Conservation (phyloP, 2,329 filamentous ascomycete species). For the Cercospora sp. region DNA sequence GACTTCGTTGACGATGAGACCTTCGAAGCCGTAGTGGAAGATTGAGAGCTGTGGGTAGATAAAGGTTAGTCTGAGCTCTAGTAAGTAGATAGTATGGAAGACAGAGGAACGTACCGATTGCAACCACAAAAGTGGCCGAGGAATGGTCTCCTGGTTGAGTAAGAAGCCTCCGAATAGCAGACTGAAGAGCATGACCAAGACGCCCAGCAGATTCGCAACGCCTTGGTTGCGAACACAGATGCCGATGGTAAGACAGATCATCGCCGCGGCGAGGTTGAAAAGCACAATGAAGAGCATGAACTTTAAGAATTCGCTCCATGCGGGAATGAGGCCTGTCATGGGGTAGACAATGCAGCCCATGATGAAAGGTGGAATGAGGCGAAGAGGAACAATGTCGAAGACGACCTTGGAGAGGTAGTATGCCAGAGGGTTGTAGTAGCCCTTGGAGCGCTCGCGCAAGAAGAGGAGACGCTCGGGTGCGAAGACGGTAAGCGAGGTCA, state of each 20-base stretch:
- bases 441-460: constrained; percentile 89
- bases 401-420: constrained; percentile 96
- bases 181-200: constrained; percentile 95
- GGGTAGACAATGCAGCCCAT: constrained; percentile 96
- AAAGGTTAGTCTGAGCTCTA: background rate
- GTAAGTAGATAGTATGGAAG: too few species aligned
- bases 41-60: constrained; percentile 67
- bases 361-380: constrained; percentile 88
- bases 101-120: constrained; percentile 62
- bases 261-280: constrained; percentile 92
- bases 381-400: constrained; percentile 95
- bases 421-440: constrained; percentile 90
- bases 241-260: constrained; percentile 93
- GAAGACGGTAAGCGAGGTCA: constrained; percentile 92
- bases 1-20: constrained; percentile 95
- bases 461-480: constrained; percentile 88
- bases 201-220: constrained; percentile 90
- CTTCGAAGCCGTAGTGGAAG: constrained; percentile 97
- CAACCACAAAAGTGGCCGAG: constrained; percentile 79
- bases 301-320: constrained; percentile 79
- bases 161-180: constrained; percentile 90
- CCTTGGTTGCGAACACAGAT: constrained; percentile 90
- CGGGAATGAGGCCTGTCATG: constrained; percentile 89
- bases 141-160: constrained; percentile 92
- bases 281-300: constrained; percentile 90